Conservation (phyloP, 129 eudicot genomes). For the Lactuca saligna region DNA sequence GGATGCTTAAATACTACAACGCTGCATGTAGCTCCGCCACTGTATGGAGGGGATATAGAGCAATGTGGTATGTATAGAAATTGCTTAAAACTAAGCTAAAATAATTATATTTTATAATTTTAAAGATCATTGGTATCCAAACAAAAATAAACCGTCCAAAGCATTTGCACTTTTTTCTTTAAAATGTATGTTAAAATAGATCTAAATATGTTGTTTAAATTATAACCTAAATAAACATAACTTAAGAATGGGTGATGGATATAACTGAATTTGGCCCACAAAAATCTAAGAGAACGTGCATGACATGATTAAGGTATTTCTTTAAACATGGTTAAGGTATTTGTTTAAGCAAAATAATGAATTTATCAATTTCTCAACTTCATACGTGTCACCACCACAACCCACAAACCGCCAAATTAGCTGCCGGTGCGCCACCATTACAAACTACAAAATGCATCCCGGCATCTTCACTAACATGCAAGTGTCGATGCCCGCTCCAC, state of each 20-base stretch:
- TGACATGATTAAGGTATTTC: constrained; percentile 33
- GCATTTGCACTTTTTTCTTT: too few relatives aligned
- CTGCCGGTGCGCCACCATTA: constrained; percentile 21
- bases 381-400: constrained; percentile 30
- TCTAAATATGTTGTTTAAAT: too few relatives aligned
- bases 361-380: constrained; percentile 7
- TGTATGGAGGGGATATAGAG: too few relatives aligned
- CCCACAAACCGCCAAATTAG: constrained; percentile 28
- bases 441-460: neutral
- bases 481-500: constrained; percentile 35
- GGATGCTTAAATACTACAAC: too few relatives aligned
- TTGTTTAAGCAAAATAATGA: constrained; percentile 18
- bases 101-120: too few relatives aligned
- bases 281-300: constrained; percentile 28
- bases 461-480: constrained; percentile 29
- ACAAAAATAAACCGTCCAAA: too few relatives aligned
- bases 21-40: too few relatives aligned
- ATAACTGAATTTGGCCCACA: constrained; percentile 19
- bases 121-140: too few relatives aligned
- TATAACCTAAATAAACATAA: neutral
- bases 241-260: neutral
- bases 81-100: too few relatives aligned
- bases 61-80: too few relatives aligned
- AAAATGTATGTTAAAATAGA: too few relatives aligned
- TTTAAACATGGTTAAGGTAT: constrained; percentile 25